phyloP scores from a whole-genome alignment of 768 basidiomycete genomes.

The Trametes coccinea region DNA sequence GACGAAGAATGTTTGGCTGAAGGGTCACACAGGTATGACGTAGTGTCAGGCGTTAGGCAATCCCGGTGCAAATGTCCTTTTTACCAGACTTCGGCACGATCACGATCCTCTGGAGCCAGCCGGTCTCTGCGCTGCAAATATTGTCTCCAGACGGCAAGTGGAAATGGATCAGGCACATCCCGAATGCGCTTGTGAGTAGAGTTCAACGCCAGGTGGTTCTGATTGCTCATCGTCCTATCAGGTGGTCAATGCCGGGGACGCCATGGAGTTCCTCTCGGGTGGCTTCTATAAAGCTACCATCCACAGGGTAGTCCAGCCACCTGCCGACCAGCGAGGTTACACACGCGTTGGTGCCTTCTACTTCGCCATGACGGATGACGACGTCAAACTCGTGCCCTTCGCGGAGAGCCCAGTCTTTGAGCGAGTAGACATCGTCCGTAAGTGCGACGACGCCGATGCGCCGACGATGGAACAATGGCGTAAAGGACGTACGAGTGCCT shows the following conservation, averaged over 20 bases:
- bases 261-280: slow-evolving; percentile 36
- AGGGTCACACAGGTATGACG: slow-evolving; percentile 36
- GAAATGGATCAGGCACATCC: slow-evolving; percentile 39
- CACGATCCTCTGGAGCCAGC: slow-evolving; percentile 40
- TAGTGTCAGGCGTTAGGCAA: too few species aligned
- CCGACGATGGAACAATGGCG: slow-evolving; percentile 36
- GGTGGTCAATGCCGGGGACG: slow-evolving; percentile 41
- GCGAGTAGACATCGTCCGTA: slow-evolving; percentile 31
- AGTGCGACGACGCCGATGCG: slow-evolving; percentile 29
- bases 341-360: slow-evolving; percentile 38
- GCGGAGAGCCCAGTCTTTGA: slow-evolving; percentile 35
- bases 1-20: slow-evolving; percentile 37
- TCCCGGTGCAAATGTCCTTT: not conserved
- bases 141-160: slow-evolving; percentile 36
- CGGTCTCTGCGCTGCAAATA: slow-evolving; percentile 38
- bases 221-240: slow-evolving; percentile 22
- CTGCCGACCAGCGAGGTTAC: slow-evolving; percentile 34
- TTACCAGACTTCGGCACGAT: slow-evolving; percentile 35
- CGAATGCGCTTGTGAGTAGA: slow-evolving; percentile 37
- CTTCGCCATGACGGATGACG: slow-evolving; percentile 37
- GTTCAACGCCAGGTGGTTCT: not conserved
- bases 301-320: slow-evolving; percentile 40
- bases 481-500: slow-evolving; percentile 30
- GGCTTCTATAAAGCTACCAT: slow-evolving; percentile 39
- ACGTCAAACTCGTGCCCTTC: slow-evolving; percentile 32